Evolutionary conservation across 768 basidiomycete species (phyloP), one percentile per base, ranked within the genome.

Genomic region (Rhizopogon rudus): DNA sequence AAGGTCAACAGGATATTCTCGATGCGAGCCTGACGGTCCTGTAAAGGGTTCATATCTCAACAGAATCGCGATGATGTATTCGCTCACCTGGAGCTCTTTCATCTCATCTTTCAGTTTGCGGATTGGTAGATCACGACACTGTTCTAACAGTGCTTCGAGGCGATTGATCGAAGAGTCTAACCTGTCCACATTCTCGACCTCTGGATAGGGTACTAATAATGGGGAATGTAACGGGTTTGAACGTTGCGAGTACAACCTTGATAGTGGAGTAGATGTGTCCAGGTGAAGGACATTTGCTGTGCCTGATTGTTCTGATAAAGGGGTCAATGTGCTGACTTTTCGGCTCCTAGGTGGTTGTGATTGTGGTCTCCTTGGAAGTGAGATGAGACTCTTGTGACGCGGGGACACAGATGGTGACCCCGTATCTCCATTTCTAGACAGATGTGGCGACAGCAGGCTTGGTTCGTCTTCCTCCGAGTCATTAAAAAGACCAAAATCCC

Each of bases 11-110:
- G 61, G 42, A 92, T 71, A 50, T 79, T 80, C 68, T 92, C 89
- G 58, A 92, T 92, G 39, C 89, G 80, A 16, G 83, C 82, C 71
- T 91, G 89, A 44, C 87, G 84, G 54, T 88, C 82, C 83, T 86
- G 58, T 29, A 57, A 44, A 51, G 29, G 13, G 45, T 40, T 17
- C 10, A 50, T 13, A 61, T 35, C n/a, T 39, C n/a, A 52, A 25
- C 3, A 45, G 44, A 14, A 46, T 48, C 9, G 35, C 33, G 12
- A 4, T 5, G 17, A 3, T 31, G 55, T 22, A 25, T 41, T 48
- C 31, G 68, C 76, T 46, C 44, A 87, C 88, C 78, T 88, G 87
- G 29, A 92, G 68, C 65, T 92, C 91, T 65, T 84, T 89, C 81
- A 93, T 87, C 67, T 93, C 89, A 2, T 87, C 86, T 68, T 81